These are phyloP conservation scores for Calamus simplicifolius DNA, from an alignment of 176 grass and related monocot genomes.

Conservation along the genomic window DNA sequence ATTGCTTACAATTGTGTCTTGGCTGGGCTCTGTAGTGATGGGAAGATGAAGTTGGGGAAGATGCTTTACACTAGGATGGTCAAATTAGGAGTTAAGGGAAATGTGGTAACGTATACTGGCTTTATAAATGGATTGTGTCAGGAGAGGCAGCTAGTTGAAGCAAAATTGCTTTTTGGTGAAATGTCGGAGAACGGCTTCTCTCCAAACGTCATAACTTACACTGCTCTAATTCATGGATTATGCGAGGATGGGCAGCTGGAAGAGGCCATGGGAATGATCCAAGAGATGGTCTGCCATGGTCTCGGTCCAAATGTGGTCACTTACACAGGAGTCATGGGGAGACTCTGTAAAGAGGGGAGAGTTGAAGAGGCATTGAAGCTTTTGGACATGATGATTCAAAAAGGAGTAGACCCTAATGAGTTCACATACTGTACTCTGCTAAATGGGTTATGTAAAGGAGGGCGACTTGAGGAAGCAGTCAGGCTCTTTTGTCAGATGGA, in stretches of 20 bases:
- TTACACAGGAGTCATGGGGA: conserved; percentile 11
- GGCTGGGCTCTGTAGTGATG: conserved; percentile 9
- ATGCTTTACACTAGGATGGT: conserved; percentile 26
- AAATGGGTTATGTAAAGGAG: conserved; percentile 15
- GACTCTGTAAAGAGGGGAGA: conserved; percentile 13
- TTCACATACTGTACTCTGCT: conserved; percentile 12
- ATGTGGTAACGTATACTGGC: conserved; percentile 18
- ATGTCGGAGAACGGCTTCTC: conserved; percentile 19
- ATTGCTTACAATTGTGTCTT: conserved; percentile 17
- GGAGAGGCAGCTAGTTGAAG: conserved; percentile 8
- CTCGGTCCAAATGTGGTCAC: conserved; percentile 16
- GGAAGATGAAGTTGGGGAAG: conserved; percentile 17
- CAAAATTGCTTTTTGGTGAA: conserved; percentile 21
- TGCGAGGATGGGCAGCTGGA: conserved; percentile 17
- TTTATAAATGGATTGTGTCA: conserved; percentile 22
- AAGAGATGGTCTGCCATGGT: conserved; percentile 15
- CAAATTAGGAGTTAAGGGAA: conserved; percentile 19
- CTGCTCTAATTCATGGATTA: conserved; percentile 18
- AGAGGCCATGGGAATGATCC: conserved; percentile 7
- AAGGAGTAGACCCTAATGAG: conserved; percentile 16
- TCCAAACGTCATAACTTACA: conserved; percentile 11
- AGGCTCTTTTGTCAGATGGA: conserved; percentile 5
- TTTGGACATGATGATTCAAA: conserved; percentile 2
- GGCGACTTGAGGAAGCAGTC: conserved; percentile 16
- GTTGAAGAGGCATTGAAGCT: conserved; percentile 8